These are phyloP conservation scores for Vigna angularis DNA, from an alignment of 306 rosid species.

Conservation along the genomic window DNA sequence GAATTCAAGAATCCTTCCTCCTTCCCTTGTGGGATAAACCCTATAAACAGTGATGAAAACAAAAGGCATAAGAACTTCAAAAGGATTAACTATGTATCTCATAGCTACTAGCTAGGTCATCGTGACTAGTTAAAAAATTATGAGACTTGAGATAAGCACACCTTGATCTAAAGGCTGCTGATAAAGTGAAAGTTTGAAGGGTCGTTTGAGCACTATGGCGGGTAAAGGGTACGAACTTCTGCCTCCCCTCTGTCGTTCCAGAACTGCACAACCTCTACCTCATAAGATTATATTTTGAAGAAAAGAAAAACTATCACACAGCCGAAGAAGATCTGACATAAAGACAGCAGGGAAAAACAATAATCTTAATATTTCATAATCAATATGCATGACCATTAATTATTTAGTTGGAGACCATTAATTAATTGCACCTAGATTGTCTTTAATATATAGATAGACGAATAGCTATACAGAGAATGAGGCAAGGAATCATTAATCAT, in stretches of 20 bases:
- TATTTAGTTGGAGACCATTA: neutral
- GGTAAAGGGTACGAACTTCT: conserved; percentile 85
- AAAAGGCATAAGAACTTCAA: neutral
- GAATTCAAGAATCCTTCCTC: conserved; percentile 79
- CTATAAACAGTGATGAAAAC: conserved; percentile 39
- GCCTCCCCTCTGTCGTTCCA: conserved; percentile 95
- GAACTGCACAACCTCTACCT: conserved; percentile 61
- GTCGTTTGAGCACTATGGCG: conserved; percentile 90
- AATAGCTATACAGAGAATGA: neutral
- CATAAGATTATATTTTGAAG: neutral
- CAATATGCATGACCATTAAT: conserved; percentile 35
- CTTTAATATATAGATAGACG: neutral
- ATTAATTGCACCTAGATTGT: neutral
- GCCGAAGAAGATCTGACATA: conserved; percentile 25
- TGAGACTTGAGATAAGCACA: conserved; percentile 26
- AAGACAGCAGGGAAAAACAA: neutral
- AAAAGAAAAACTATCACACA: neutral
- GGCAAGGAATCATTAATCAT: conserved; percentile 9
- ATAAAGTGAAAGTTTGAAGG: conserved; percentile 79
- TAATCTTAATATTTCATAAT: neutral
- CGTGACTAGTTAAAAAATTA: neutral
- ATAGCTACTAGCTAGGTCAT: conserved; percentile 8
- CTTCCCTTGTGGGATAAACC: conserved; percentile 78
- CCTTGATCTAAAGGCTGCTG: conserved; percentile 95
- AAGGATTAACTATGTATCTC: neutral